Evolutionary conservation across 306 rosid species (phyloP), one percentile per base, ranked within the genome.

Genomic region (Hylodesmum podocarpum): DNA sequence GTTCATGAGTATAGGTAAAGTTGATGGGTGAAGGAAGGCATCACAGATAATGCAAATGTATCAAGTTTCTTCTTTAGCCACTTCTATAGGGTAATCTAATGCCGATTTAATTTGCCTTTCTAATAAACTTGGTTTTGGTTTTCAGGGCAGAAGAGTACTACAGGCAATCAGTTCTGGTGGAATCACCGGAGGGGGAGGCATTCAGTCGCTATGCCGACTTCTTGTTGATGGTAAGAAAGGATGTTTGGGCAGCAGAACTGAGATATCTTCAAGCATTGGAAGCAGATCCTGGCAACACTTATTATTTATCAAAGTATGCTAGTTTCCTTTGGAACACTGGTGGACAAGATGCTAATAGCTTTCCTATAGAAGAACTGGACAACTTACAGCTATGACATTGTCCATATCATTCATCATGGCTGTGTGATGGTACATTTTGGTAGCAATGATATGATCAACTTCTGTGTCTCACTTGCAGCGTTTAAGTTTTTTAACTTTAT

Each of bases 111-210:
- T 61, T 55, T 44, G 28, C 10, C 12, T 1, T 15, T 47, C 27
- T 46, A 34, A 39, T 47, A 3, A 4, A 44, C 58, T 72, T 24
- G 7, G 39, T 18, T 63, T 75, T 76, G 57, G 1, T 31, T 77
- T 68, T 78, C 90, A 94, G 98, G 85, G 96, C 96, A 43, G 98
- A 94, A 82, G 89, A 85, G 57, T 88, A 83, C 80, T 88, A 88
- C 84, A 87, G 57, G 77, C 82, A 83, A 22, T 92, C 91, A 0
- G 77, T 81, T 66, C 77, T 50, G 41, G 87, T 27, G 51, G 82
- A 87, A 34, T 85, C 87, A 51, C 70, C 76, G 0, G 98, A 94
- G 14, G 89, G 88, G 0, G 94, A 87, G 73, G 86, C 90, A 65
- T 80, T 78, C 54, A 72, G 76, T 39, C 87, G 81, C 71, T 94